Conservation (phyloP, 495 filamentous ascomycete genomes). For the Xanthoparmelia taractica region DNA sequence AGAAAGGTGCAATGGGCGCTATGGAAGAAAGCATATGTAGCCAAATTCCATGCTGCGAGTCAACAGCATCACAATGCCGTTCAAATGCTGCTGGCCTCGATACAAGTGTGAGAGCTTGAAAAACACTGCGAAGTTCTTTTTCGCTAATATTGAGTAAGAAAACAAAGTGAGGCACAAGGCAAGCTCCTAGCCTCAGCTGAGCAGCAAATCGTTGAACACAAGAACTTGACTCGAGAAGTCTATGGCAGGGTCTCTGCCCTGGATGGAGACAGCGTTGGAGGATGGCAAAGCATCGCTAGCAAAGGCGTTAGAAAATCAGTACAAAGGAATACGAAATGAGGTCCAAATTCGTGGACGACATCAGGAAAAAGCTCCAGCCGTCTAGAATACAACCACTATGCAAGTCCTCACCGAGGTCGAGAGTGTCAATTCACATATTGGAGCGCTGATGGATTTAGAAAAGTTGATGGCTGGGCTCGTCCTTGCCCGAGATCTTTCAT, state of each 20-base stretch:
- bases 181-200: background rate
- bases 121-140: background rate
- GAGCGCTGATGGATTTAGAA: background rate
- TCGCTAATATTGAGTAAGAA: background rate
- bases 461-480: too few relatives aligned
- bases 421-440: background rate
- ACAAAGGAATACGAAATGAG: background rate
- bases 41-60: background rate
- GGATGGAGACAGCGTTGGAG: too few relatives aligned
- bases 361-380: background rate
- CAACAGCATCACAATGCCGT: background rate
- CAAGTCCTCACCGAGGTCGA: background rate
- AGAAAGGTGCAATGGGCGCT: background rate
- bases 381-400: background rate
- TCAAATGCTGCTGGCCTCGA: background rate
- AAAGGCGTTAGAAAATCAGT: background rate
- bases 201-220: background rate
- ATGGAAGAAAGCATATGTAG: background rate
- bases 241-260: background rate
- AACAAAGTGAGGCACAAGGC: background rate
- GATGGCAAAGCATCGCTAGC: too few relatives aligned
- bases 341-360: background rate
- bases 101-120: background rate
- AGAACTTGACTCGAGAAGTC: background rate
- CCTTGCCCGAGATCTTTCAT: too few relatives aligned